Conservation (phyloP, 495 filamentous ascomycete species). For the Neurospora sp. region DNA sequence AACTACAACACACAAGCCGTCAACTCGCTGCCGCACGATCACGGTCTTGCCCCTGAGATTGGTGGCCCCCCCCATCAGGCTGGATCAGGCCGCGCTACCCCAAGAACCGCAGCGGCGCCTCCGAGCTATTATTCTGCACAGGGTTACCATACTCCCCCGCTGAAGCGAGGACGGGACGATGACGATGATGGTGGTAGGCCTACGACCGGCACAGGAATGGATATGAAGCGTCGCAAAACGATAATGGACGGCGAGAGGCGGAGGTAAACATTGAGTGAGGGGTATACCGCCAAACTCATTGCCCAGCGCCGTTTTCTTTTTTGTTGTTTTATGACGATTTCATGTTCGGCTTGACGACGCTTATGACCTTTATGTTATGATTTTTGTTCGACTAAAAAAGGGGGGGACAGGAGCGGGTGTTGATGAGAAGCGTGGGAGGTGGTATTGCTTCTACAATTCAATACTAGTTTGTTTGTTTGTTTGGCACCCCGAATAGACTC, state of each 20-base stretch:
- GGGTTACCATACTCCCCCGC: conserved; percentile 74
- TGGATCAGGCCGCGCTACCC: conserved; percentile 79
- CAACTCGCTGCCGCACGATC: conserved; percentile 57
- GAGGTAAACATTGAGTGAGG: conserved; percentile 11
- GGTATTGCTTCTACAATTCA: conserved; percentile 16
- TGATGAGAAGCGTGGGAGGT: conserved; percentile 1
- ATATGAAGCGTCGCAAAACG: conserved; percentile 78
- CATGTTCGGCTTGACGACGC: conserved; percentile 13
- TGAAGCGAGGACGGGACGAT: conserved; percentile 75
- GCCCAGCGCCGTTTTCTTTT: not conserved
- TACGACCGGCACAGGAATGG: conserved; percentile 45
- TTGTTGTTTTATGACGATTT: conserved; percentile 5
- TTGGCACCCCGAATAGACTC: too few relatives aligned
- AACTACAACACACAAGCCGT: conserved; percentile 61
- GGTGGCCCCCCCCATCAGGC: conserved; percentile 82
- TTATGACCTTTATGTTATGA: conserved; percentile 25
- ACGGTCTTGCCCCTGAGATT: conserved; percentile 73
- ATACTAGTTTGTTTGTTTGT: too few relatives aligned
- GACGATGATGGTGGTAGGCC: conserved; percentile 65
- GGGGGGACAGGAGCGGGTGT: conserved; percentile 6
- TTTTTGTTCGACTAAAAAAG: conserved; percentile 27
- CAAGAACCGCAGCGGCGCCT: conserved; percentile 58
- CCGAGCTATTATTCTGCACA: conserved; percentile 61
- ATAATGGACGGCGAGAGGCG: conserved; percentile 42
- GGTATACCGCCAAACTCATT: not conserved